Evolutionary conservation across 176 grass and related monocot genomes (phyloP).

Genomic region (Olyra latifolia): DNA sequence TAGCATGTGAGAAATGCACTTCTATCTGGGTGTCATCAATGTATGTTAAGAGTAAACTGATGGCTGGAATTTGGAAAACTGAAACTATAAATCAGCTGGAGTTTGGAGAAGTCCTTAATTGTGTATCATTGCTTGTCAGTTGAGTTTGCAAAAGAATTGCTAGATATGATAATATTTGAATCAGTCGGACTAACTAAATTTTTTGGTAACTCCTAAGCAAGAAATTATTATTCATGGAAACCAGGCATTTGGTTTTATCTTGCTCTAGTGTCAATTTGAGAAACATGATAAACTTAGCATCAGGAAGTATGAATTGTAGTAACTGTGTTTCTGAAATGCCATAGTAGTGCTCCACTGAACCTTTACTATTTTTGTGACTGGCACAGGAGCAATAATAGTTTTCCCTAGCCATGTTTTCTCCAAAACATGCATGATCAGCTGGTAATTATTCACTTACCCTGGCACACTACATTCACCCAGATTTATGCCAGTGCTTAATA

Average conservation of each 20-base stretch:
- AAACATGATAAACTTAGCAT: neutral
- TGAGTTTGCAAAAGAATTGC: neutral
- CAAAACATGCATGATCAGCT: slow-evolving; percentile 1
- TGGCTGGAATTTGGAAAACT: neutral
- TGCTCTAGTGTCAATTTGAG: neutral
- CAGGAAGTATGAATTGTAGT: slow-evolving; percentile 10
- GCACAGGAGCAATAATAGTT: neutral
- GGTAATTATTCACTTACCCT: neutral
- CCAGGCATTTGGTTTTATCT: neutral
- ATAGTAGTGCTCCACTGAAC: neutral
- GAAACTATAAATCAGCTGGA: neutral
- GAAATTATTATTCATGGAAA: slow-evolving; percentile 6
- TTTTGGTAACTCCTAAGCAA: neutral
- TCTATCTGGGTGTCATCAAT: neutral
- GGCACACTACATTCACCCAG: neutral
- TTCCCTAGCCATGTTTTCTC: neutral
- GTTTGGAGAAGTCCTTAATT: neutral
- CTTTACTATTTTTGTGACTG: slow-evolving; percentile 3
- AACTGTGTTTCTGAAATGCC: neutral
- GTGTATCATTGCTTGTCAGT: neutral
- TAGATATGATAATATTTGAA: neutral
- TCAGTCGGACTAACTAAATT: neutral
- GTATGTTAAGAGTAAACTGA: neutral
- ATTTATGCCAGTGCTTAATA: neutral
- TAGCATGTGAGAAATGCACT: neutral